Conservation (phyloP, 345 rosid genomes). For the Syzygium grande region DNA sequence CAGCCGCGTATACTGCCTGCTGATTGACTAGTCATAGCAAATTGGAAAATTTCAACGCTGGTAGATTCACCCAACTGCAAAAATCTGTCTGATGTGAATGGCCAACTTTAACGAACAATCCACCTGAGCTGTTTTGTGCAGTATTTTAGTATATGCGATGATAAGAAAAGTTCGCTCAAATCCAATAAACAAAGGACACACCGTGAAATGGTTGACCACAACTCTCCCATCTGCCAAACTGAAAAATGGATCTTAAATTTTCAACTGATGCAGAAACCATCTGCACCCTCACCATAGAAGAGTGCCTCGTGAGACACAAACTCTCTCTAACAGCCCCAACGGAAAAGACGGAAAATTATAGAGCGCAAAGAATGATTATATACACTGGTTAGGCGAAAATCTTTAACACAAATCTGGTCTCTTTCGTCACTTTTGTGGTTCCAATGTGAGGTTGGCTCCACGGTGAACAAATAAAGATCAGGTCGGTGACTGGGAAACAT, state of each 20-base stretch:
- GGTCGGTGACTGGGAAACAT: neutral
- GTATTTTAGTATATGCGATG: neutral
- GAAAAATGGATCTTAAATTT: neutral
- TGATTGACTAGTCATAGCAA: neutral
- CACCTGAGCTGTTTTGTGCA: neutral
- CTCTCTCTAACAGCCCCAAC: neutral
- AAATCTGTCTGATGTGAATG: neutral
- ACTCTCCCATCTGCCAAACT: neutral
- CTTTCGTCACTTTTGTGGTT: conserved; percentile 9
- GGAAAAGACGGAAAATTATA: neutral
- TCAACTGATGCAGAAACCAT: neutral
- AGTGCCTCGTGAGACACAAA: neutral
- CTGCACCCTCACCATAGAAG: neutral
- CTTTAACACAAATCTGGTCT: neutral
- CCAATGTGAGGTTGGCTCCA: conserved; percentile 28
- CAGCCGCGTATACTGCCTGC: neutral
- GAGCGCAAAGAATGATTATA: neutral
- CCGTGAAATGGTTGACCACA: neutral
- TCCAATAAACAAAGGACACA: neutral
- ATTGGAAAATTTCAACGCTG: neutral
- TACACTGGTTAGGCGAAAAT: neutral
- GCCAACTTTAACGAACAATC: neutral
- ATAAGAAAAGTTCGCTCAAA: neutral
- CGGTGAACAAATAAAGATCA: neutral
- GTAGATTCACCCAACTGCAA: neutral